phyloP scores from a whole-genome alignment of 2,329 filamentous ascomycete species.

The Scedosporium dehoogii region DNA sequence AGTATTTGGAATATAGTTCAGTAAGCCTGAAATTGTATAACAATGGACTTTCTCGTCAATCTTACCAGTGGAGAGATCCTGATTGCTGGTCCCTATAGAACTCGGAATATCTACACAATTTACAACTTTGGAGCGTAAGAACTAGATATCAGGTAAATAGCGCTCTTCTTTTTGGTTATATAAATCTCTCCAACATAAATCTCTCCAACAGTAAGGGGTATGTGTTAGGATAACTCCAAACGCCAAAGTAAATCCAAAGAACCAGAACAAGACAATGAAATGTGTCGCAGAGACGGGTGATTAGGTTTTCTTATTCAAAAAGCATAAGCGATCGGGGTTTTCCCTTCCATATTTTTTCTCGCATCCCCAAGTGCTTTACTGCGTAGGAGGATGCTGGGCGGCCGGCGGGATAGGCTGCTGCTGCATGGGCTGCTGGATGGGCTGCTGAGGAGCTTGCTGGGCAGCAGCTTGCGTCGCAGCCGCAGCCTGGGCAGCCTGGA shows the following conservation, averaged over 20 bases:
- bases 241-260: background rate
- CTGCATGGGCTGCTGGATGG: background rate
- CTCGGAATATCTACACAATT: too few species aligned
- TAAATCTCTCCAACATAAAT: background rate
- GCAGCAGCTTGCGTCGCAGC: background rate
- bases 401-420: background rate
- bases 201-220: background rate
- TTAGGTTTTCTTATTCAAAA: background rate
- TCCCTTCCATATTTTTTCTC: background rate
- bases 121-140: too few species aligned
- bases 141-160: background rate
- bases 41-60: too few species aligned
- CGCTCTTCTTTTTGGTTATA: background rate
- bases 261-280: background rate
- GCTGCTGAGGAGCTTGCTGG: background rate
- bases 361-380: background rate
- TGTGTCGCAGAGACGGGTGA: background rate
- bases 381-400: background rate
- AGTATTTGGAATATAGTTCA: too few species aligned
- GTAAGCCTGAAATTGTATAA: too few species aligned
- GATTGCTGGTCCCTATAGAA: too few species aligned
- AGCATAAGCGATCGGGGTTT: too few species aligned
- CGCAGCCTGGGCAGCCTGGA: slow-evolving; percentile 8
- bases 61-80: too few species aligned
- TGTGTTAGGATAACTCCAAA: background rate